phyloP scores from a whole-genome alignment of 2,329 filamentous ascomycete species.

The Purpureocillium lavendulum region DNA sequence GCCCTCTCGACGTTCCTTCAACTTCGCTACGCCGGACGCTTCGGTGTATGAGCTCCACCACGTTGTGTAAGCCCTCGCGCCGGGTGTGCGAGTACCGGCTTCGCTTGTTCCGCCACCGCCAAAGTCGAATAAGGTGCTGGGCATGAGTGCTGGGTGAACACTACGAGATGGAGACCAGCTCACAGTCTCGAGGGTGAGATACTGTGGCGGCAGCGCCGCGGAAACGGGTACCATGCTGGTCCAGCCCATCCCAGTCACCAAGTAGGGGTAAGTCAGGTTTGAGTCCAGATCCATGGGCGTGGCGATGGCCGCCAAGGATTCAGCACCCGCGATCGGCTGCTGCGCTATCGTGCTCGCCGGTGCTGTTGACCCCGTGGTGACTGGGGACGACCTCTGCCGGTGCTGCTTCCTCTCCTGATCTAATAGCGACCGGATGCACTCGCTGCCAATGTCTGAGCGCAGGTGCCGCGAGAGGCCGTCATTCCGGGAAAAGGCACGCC shows the following conservation, averaged over 20 bases:
- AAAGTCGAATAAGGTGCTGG: too few species aligned
- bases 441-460: constrained; percentile 85
- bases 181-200: constrained; percentile 79
- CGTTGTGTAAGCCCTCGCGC: too few species aligned
- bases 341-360: constrained; percentile 62
- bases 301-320: too few species aligned
- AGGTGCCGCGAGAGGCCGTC: constrained; percentile 94
- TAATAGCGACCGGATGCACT: constrained; percentile 93
- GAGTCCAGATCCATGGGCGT: too few species aligned
- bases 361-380: too few species aligned
- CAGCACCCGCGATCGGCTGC: constrained; percentile 50
- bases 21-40: too few species aligned
- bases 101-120: too few species aligned
- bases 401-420: constrained; percentile 86
- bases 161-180: constrained; percentile 57
- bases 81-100: too few species aligned
- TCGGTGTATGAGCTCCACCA: too few species aligned
- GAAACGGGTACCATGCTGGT: constrained; percentile 57
- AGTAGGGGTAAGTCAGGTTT: too few species aligned
- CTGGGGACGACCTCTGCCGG: constrained; percentile 59
- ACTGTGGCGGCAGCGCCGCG: constrained; percentile 79
- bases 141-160: too few species aligned
- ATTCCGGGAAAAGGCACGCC: constrained; percentile 84
- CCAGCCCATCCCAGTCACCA: constrained; percentile 44
- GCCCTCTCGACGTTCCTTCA: too few species aligned